phyloP scores from a whole-genome alignment of 2,329 filamentous ascomycete species.

The Fusarium camptoceras region DNA sequence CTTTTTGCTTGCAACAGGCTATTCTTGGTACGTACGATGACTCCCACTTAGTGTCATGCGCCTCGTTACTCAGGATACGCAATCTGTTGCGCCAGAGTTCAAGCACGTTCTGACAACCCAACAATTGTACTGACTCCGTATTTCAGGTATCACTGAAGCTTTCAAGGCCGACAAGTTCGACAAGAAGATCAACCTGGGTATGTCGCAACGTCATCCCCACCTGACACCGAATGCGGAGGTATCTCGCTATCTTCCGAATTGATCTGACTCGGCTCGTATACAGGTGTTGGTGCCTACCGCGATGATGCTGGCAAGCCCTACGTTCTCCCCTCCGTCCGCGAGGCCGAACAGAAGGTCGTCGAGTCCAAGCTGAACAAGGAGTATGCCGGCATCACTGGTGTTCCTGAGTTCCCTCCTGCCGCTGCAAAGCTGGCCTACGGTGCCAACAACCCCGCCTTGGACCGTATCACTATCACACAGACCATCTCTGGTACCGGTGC shows the following conservation, averaged over 20 bases:
- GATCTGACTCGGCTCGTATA: slow-evolving; percentile 36
- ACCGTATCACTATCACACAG: slow-evolving; percentile 91
- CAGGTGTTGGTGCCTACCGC: slow-evolving; percentile 96
- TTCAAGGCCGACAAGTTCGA: slow-evolving; percentile 96
- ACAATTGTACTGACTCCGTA: slow-evolving; percentile 40
- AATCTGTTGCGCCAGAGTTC: slow-evolving; percentile 16
- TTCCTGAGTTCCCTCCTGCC: slow-evolving; percentile 92
- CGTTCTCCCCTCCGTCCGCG: slow-evolving; percentile 91
- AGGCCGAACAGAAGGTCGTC: slow-evolving; percentile 89
- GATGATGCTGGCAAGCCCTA: slow-evolving; percentile 98
- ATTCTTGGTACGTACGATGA: slow-evolving; percentile 72
- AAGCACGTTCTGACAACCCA: slow-evolving; percentile 21
- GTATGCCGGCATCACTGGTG: slow-evolving; percentile 96
- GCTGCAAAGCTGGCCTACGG: slow-evolving; percentile 94
- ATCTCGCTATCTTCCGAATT: slow-evolving; percentile 26
- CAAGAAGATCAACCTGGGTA: slow-evolving; percentile 98
- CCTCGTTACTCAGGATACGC: slow-evolving; percentile 22
- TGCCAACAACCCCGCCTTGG: slow-evolving; percentile 78
- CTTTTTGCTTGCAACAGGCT: slow-evolving; percentile 62
- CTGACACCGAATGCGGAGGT: slow-evolving; percentile 21
- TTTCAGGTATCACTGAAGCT: slow-evolving; percentile 88
- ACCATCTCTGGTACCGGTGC: slow-evolving; percentile 98
- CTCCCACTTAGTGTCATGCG: slow-evolving; percentile 33
- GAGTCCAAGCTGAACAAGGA: slow-evolving; percentile 89
- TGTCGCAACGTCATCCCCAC: slow-evolving; percentile 46